Conservation (phyloP, 257 asterid species). For the Henckelia pumila region DNA sequence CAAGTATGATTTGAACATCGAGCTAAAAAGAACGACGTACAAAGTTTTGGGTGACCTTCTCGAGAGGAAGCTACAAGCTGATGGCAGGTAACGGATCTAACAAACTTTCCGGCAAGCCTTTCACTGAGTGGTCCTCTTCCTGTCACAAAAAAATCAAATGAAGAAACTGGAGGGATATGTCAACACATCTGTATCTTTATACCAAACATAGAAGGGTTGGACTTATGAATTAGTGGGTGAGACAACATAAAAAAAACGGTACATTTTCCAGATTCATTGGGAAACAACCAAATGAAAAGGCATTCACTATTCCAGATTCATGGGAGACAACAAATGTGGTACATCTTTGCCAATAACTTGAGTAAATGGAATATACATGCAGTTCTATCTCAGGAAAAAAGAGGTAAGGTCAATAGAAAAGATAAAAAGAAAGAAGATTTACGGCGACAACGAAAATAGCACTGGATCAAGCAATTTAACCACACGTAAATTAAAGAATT, state of each 20-base stretch:
- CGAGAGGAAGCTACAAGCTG: constrained; percentile 27
- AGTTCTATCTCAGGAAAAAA: neutral
- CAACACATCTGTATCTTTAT: neutral
- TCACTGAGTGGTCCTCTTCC: constrained; percentile 28
- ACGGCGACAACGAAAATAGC: neutral
- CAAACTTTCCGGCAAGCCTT: constrained; percentile 27
- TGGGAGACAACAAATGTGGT: neutral
- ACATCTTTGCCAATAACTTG: neutral
- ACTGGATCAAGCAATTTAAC: no score
- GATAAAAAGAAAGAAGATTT: neutral
- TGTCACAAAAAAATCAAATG: constrained; percentile 22
- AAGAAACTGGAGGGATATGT: neutral
- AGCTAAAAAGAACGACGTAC: constrained; percentile 4
- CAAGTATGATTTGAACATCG: no score
- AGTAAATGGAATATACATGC: neutral
- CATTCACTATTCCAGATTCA: neutral
- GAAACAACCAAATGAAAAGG: neutral
- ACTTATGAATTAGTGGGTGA: neutral
- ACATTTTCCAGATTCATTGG: neutral
- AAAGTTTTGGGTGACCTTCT: neutral
- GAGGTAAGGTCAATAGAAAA: neutral
- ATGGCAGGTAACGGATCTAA: constrained; percentile 37
- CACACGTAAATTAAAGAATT: no score
- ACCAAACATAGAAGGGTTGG: no score
- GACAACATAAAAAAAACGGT: neutral